These are phyloP conservation scores for Puccinia sorghi DNA, from an alignment of 1,284 basidiomycete species.

Conservation along the genomic window DNA sequence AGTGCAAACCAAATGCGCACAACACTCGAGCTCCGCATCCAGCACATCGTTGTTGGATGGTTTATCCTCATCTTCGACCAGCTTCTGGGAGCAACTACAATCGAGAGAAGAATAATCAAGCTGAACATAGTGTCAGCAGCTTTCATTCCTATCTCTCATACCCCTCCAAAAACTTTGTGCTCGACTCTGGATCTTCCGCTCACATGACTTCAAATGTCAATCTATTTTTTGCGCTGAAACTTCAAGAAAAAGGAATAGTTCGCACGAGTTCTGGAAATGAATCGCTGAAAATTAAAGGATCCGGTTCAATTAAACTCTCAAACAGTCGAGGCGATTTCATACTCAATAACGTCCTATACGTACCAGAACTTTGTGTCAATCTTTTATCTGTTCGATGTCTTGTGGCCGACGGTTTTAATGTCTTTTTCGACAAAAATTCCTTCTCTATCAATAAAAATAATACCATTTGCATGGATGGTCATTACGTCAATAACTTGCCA, in stretches of 20 bases:
- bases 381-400: not conserved
- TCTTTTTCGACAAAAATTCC: not conserved
- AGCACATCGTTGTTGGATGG: not conserved
- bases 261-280: not conserved
- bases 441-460: not conserved
- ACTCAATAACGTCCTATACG: not conserved
- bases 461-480: not conserved
- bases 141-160: not conserved
- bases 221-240: not conserved
- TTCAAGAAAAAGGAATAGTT: not conserved
- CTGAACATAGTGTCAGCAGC: not conserved
- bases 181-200: not conserved
- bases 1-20: not conserved
- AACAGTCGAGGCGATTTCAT: not conserved
- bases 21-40: not conserved
- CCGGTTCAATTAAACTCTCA: not conserved
- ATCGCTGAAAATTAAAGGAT: not conserved
- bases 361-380: not conserved
- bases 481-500: not conserved
- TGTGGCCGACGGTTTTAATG: not conserved
- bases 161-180: not conserved
- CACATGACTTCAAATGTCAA: not conserved
- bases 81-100: not conserved
- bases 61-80: too few relatives aligned
- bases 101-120: not conserved